A percentile compares a stretch with the other conserved stretches of the same genome.
phyloP scores from a whole-genome alignment of 75 land plant species.

The Selaginella moellendorffii region DNA sequence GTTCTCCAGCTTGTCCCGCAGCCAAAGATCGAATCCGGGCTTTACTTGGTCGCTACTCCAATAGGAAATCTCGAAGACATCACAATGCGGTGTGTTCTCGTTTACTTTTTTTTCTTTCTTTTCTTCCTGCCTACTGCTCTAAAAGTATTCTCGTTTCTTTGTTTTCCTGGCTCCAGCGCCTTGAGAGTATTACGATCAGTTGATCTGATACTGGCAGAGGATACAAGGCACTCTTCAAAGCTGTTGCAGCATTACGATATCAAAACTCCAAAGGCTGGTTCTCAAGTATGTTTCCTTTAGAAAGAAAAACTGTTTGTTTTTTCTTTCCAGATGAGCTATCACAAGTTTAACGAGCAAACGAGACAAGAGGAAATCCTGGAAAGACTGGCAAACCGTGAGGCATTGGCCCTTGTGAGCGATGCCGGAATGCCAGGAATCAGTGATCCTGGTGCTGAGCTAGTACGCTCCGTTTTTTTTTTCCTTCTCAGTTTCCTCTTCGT shows the following conservation, averaged over 20 bases:
- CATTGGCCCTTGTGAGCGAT: conserved; percentile 84
- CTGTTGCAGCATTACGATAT: conserved; percentile 69
- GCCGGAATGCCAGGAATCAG: conserved; percentile 98
- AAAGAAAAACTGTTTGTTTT: neutral
- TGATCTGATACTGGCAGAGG: conserved; percentile 84
- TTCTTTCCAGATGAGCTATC: conserved; percentile 71
- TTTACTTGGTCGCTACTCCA: conserved; percentile 92
- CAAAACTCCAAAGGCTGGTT: conserved; percentile 54
- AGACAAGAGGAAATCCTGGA: conserved; percentile 41
- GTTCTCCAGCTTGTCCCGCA: conserved; percentile 12
- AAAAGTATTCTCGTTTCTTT: conserved; percentile 1
- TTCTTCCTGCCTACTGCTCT: conserved; percentile 9
- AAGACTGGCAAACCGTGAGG: conserved; percentile 53
- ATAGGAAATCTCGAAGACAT: conserved; percentile 98
- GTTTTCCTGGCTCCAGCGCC: conserved; percentile 34
- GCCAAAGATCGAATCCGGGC: conserved; percentile 61
- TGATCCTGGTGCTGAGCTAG: conserved; percentile 86
- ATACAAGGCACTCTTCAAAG: conserved; percentile 87
- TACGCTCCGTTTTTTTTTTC: no score
- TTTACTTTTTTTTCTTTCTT: conserved; percentile 1
- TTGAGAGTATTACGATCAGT: conserved; percentile 67
- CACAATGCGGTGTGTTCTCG: conserved; percentile 51
- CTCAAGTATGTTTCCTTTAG: conserved; percentile 11
- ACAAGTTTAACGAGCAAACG: conserved; percentile 81
- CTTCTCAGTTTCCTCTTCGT: neutral